Evolutionary conservation across 352 stramenopile genomes (phyloP).

Genomic region (Phytopythium boreale): DNA sequence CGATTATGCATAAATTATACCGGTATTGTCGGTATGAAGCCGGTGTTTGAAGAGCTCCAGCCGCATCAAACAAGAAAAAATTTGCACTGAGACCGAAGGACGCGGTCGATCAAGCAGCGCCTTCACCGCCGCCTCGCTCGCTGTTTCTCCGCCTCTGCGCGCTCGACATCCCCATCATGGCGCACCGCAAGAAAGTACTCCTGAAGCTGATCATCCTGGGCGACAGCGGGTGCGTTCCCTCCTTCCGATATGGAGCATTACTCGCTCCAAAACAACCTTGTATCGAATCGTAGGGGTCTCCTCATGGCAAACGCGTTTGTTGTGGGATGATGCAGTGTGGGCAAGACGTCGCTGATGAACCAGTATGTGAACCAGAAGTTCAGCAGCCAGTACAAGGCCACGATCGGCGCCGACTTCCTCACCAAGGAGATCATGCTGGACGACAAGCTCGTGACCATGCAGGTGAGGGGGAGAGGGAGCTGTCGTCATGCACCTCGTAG

Average conservation of each 20-base stretch:
- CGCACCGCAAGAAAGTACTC: conserved; percentile 94
- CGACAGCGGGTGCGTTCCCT: conserved; percentile 90
- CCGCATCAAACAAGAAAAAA: background rate
- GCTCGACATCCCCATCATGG: conserved; percentile 30
- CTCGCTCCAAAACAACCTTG: no score
- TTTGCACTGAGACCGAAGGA: background rate
- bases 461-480: conserved; percentile 31
- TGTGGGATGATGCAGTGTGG: conserved; percentile 77
- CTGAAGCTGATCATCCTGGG: conserved; percentile 98
- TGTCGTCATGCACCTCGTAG: background rate
- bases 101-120: background rate
- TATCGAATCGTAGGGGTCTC: no score
- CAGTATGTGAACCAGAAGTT: conserved; percentile 99
- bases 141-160: background rate
- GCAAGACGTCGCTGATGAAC: conserved; percentile 99
- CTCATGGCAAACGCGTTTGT: no score
- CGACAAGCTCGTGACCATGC: conserved; percentile 95
- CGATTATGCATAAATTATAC: background rate
- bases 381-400: conserved; percentile 98
- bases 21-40: background rate
- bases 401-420: conserved; percentile 99
- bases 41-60: background rate
- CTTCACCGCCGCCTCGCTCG: background rate
- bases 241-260: background rate
- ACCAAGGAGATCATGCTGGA: conserved; percentile 96